Conservation (phyloP, 1,139 yeast genomes). For the Taiozyma onychis region DNA sequence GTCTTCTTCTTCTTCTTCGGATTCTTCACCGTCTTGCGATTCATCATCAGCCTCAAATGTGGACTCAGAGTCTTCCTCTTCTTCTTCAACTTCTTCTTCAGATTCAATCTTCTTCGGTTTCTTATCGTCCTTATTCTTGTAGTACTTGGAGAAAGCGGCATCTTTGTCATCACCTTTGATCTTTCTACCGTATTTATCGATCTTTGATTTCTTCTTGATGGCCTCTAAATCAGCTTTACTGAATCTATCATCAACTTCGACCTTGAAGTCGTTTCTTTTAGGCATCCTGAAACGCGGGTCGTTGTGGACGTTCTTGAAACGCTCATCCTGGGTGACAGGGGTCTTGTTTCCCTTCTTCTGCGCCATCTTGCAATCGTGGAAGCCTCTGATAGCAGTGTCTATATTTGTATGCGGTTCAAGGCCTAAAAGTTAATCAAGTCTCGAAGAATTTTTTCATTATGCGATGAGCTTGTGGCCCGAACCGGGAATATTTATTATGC, state of each 20-base stretch:
- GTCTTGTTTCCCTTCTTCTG: constrained; percentile 9
- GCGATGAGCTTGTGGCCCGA: constrained; percentile 6
- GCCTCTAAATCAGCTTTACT: constrained; percentile 63
- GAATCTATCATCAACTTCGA: constrained; percentile 84
- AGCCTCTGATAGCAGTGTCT: background rate
- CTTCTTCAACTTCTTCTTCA: constrained; percentile 19
- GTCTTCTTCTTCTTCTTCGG: constrained; percentile 20
- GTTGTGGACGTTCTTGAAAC: constrained; percentile 73
- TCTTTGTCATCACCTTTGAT: constrained; percentile 38
- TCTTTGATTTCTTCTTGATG: constrained; percentile 44
- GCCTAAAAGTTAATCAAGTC: background rate
- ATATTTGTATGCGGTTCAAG: background rate
- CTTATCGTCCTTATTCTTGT: constrained; percentile 28
- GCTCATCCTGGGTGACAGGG: constrained; percentile 54
- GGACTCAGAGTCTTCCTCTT: constrained; percentile 21
- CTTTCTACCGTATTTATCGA: constrained; percentile 17
- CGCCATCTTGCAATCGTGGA: constrained; percentile 4
- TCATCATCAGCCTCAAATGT: constrained; percentile 26
- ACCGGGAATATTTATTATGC: background rate
- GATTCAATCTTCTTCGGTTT: constrained; percentile 24
- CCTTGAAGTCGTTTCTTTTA: constrained; percentile 61
- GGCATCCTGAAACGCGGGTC: constrained; percentile 89
- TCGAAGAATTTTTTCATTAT: background rate
- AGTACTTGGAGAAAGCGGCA: constrained; percentile 59
- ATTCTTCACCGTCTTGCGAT: constrained; percentile 23